Evolutionary conservation across 495 filamentous ascomycete species (phyloP), one percentile per base, ranked within the genome.

Genomic region (Talaromyces liani): DNA sequence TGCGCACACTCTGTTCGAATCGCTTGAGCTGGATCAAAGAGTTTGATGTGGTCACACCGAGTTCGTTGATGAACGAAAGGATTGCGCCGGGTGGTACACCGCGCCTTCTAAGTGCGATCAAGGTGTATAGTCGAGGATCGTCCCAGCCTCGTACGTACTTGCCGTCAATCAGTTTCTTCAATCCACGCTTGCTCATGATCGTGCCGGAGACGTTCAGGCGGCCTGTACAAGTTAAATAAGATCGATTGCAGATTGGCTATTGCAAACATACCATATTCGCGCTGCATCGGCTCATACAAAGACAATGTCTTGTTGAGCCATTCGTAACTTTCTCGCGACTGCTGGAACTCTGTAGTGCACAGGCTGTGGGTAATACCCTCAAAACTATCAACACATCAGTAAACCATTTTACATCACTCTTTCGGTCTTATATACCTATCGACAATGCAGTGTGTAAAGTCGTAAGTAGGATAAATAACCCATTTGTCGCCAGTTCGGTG

Each of bases 401-500:
- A 66, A 70, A 66, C 64, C 6, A 5, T 16, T 41, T 12, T 20
- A 33, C 60, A 60, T 65, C 33, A 8, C 14, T 58, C 27, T 24
- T 58, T 14, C 6, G 3, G 4, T 9, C 12, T 27, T 4, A 16
- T 10, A 36, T 61, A 47, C 58, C 58, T 61, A 49, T 61, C 58
- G 29, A 7, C 47, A 41, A 66, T 59, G 65, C 89, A 90, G 75
- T 96, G 91, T 7, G 92, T 90, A 67, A 96, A 93, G 70, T 96
- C 93, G 70, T 97, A 96, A 0, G 92, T 92, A 0, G 92, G 93
- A 67, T 93, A 96, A 54, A 96, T 91, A 67, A 82, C 84, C 90
- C 91, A 96, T 70, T 87, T 82, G 63, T 81, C 74, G 6, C 86
- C 87, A 0, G 92, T 92, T 54, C 88, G 81, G 70, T 88, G 85